Evolutionary conservation across 176 grass and related monocot species (phyloP), one percentile per base, ranked within the genome.

Genomic region (Panicum miliaceum): DNA sequence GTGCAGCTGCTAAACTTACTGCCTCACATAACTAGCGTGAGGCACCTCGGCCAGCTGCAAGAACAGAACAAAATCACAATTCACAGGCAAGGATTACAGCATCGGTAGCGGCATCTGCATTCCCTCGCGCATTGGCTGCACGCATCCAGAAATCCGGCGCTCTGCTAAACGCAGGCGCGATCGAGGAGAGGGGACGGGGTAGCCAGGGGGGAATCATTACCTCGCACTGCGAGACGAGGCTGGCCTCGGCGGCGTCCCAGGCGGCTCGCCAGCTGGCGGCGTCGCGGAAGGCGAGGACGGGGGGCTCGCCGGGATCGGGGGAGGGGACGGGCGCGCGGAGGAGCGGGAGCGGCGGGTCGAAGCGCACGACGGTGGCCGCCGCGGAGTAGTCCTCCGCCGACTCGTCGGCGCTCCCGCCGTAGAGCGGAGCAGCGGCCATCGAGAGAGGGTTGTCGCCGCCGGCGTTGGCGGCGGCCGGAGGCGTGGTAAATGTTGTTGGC

Each of bases 1-100:
- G 6, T 14, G 74, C 83, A 90, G 65, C 89, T 90, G 70, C n/a
- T 77, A 71, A 73, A 89, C 81, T 84, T 89, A 78, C 48, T 47
- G 75, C 75, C 27, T 80, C 14, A 59, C 81, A 57, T 79, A 23
- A 67, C 81, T 88, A 58, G 25, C 6, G 47, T 37, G 32, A 79
- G 86, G 86, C 66, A 83, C 61, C 75, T 88, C 86, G 81, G 67
- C 86, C 81, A 88, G 81, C 75, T 88, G 86, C 81, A 88, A 43
- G 26, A 9, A 65, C 18, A n/a, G 16, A 12, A 12, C 18, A 23
- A 3, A 63, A 9, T 36, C 9, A 25, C 65, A 15, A 0, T 16
- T 9, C 26, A 8, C 14, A 80, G 51, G 8, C 6, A 42, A 71
- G 5, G 5, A 0, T 1, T 86, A 18, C 3, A 54, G 23, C 0